Evolutionary conservation across 805 yeast species (phyloP), one percentile per base, ranked within the genome.

Genomic region (Wickerhamiella allomyrinae): DNA sequence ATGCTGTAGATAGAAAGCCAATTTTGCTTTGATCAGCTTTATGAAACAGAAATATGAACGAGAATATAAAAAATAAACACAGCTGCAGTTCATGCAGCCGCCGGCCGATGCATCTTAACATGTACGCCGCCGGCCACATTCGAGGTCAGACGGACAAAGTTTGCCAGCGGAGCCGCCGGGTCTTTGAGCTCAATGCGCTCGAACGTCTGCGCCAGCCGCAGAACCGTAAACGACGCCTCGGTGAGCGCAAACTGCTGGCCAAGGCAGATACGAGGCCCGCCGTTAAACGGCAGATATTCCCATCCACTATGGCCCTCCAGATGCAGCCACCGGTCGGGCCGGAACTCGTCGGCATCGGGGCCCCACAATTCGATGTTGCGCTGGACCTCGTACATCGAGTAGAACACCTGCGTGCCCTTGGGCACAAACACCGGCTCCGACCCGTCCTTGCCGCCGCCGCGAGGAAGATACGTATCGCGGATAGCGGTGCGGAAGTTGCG

Each of bases 201-300:
- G 46, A 56, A 63, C 37, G 46, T 48, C 47, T 61, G 65, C 9
- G 57, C 51, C 31, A 69, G 51, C 46, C 71, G 60, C 5, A 60
- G 63, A 20, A 69, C 46, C 1, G 65, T 58, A 45, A 67, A 65
- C 5, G 66, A 55, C 7, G 70, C 65, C 50, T 69, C 72, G 15
- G 71, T 67, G 29, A 68, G 61, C 7, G 73, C 74, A 58, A 68
- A 68, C 51, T 69, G 73, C 53, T 69, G 74, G 20, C 73, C 74
- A 41, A 68, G 54, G 48, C 73, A 69, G 40, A 69, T 66, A 43
- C 74, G 56, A 19, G 73, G 73, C 9, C 74, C 74, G 24, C 73
- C 73, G 46, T 67, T 67, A 52, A 68, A 68, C 21, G 72, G 71
- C 22, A 67, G 52, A 46, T 62, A 68, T 13, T 65, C 64, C 71